Conservation (phyloP, 2,329 filamentous ascomycete genomes). For the Myriosclerotinia duriaeana region DNA sequence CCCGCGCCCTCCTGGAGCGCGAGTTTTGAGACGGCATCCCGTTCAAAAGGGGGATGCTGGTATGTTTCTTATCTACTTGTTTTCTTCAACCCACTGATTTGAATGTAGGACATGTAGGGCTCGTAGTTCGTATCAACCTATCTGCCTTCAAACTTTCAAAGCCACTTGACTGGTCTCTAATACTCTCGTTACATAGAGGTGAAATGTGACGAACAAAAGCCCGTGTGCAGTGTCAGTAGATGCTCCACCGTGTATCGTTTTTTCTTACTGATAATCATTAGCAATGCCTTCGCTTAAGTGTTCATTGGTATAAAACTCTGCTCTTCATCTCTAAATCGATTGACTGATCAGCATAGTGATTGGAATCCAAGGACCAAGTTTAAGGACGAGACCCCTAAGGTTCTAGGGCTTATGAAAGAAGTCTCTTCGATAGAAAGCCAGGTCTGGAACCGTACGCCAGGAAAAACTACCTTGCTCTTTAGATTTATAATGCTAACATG, state of each 20-base stretch:
- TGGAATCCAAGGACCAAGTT: conserved; percentile 57
- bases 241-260: neutral
- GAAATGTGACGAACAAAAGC: conserved; percentile 16
- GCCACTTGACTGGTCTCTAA: neutral
- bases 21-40: neutral
- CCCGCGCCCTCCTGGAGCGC: neutral
- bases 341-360: conserved; percentile 43
- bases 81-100: neutral
- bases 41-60: conserved; percentile 15
- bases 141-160: neutral
- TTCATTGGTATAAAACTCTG: neutral
- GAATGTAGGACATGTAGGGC: conserved; percentile 18
- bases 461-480: neutral
- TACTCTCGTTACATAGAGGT: conserved; percentile 11
- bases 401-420: conserved; percentile 52
- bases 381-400: conserved; percentile 52
- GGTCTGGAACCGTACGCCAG: conserved; percentile 55
- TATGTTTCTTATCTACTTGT: neutral
- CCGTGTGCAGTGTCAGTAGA: conserved; percentile 5
- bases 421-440: conserved; percentile 51
- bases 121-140: conserved; percentile 15
- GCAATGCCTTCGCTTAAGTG: conserved; percentile 3
- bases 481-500: neutral
- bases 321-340: neutral
- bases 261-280: conserved; percentile 5